Evolutionary conservation across 306 rosid genomes (phyloP), one percentile per base, ranked within the genome.

Genomic region (Lablab purpureus): DNA sequence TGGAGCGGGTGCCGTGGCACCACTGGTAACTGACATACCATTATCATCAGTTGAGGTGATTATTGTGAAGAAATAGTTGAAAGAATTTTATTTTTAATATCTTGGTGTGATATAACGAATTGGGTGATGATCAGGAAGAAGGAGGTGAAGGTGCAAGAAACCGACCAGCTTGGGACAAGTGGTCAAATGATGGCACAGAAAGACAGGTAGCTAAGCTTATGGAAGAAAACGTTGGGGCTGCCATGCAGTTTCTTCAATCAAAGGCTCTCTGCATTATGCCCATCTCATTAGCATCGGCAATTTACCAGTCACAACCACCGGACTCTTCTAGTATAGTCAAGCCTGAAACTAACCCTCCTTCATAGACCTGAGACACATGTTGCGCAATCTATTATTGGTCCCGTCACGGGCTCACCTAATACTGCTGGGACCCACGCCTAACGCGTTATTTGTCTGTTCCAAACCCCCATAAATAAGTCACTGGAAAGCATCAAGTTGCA

Each of bases 1-100:
- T 30, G 99, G 99, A 86, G 98, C 97, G 15, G 97, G 98, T 81
- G 98, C 98, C n/a, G 99, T 95, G 74, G 99, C 98, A 69, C 99
- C 98, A 75, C 93, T 92, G 75, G 98, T 92, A 82, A 92, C 94
- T 10, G 99, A 95, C 73, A 90, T 93, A 71, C 97, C 98, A 87
- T 87, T 93, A 86, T 92, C 97, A 43, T 95, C 99, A 52, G 91
- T 91, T 19, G 97, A 95, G 99, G 99, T 95, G 78, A 76, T 72
- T 77, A 85, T 76, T 28, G 41, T 41, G 62, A 75, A 62, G 4
- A 72, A 81, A 65, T 19, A 51, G 27, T 54, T 68, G 19, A 12
- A 56, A 17, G n/a, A 40, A 4, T 47, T 7, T 27, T n/a, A n/a
- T 52, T 40, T 30, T 37, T n/a, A 19, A 15, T 84, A 7, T 65